Base-by-base conservation (phyloP, 148 eudicot species). In the Agrostemma githago region DNA sequence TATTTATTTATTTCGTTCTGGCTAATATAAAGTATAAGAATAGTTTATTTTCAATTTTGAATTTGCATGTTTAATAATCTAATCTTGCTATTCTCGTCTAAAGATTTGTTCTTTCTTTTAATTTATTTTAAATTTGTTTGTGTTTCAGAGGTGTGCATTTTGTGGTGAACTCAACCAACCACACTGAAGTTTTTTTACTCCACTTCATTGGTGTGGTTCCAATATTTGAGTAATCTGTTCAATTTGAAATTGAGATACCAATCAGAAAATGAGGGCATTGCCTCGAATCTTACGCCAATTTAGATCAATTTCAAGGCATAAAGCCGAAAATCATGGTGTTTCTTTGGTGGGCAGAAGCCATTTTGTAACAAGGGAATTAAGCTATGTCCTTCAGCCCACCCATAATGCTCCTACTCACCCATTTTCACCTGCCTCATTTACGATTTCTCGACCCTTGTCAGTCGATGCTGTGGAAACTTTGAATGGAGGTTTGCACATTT, bases 181-280 rank as follows among this genome's bases (percentile, higher is more conserved):
- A n/a, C n/a, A n/a, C n/a, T n/a, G n/a, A n/a, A n/a, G n/a, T n/a
- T 41, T 77, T 54, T 71, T 74, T 56, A 72, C 70, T 68, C 17
- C 60, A 57, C 63, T 81, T 73, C 71, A 54, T 44, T 72, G 44
- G 77, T 70, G 69, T 70, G 70, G 76, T 66, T 78, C 70, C 14
- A 20, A 39, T 21, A 70, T 48, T 78, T 72, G 38, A 51, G 41
- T n/a, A n/a, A n/a, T 17, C 78, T 71, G 37, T 34, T 54, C 20
- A 51, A 76, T 62, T 37, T 39, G 19, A n/a, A 6, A 51, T 63
- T 44, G 21, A 44, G 62, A 26, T 34, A 65, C 63, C 69, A 71
- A 62, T 68, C 74, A 39, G 72, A 84, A 79, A 59, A 91, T 91
- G 95, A 87, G 96, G 75, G 69, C 69, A 41, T 64, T 87, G 73